Evolutionary conservation across 495 filamentous ascomycete species (phyloP), one percentile per base, ranked within the genome.

Genomic region (Talaromyces trachyspermus): DNA sequence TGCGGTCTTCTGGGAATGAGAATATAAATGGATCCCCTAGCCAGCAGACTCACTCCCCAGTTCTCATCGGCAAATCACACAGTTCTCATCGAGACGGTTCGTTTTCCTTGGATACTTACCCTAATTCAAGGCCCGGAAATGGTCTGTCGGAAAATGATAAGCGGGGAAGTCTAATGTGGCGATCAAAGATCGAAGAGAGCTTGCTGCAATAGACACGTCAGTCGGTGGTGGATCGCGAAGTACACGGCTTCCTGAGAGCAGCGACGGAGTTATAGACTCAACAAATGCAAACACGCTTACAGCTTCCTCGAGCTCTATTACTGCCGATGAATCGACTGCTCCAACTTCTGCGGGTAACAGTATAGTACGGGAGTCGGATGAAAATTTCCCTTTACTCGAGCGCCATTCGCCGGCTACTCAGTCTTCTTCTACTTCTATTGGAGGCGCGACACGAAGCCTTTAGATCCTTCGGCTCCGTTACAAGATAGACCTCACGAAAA

Each of bases 381-480:
- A 68, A 25, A 71, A 72, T 4, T 66, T 57, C 30, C 58, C 59
- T 2, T 54, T 66, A 35, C 68, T 59, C 40, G 54, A 67, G 26
- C 71, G 74, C 24, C 65, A 66, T 10, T 64, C 55, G 30, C 46
- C 60, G 2, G 68, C 71, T 33, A 67, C 65, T 2, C 59, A 67
- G 27, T 57, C 59, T 22, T 74, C 71, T 17, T 63, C 71, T 2
- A 47, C 66, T 25, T 66, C 68, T 27, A 49, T 64, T 10, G 43
- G 65, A 10, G 60, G 60, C 65, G 59, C 11, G 46, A 62, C 6
- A 52, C 58, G 6, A 54, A 56, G 15, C 46, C 61, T 6, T 61
- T 46, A 32, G 60, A 61, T 18, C 48, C 55, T 2, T 45, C 57
- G 18, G 68, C 17, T 36, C 54, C 35, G 14, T 46, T 27, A n/a